phyloP scores from a whole-genome alignment of 768 basidiomycete genomes.

The Guyanaporus albipodus region DNA sequence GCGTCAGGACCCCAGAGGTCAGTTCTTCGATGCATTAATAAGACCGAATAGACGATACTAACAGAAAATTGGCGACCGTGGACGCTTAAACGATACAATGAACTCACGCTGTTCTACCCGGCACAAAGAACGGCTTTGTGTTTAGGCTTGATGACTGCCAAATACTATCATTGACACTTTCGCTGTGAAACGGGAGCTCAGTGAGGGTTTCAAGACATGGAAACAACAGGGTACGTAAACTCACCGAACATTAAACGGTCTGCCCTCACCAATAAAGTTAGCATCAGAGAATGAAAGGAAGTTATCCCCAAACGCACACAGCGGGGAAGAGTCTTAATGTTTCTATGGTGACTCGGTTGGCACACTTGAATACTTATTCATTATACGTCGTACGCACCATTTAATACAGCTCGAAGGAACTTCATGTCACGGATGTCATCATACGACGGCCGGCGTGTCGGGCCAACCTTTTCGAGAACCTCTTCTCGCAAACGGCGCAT shows the following conservation, averaged over 20 bases:
- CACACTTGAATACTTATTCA: no score
- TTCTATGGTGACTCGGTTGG: conserved; percentile 17
- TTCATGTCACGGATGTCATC: conserved; percentile 43
- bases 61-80: background rate
- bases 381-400: conserved; percentile 31
- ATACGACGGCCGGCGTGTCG: conserved; percentile 34
- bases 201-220: background rate
- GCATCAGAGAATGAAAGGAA: background rate
- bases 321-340: conserved; percentile 33
- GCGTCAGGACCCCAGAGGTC: conserved; percentile 39
- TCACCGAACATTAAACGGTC: conserved; percentile 34
- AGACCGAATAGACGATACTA: conserved; percentile 27
- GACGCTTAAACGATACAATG: background rate
- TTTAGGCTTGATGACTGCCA: conserved; percentile 21
- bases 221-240: background rate
- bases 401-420: conserved; percentile 41
- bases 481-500: conserved; percentile 40
- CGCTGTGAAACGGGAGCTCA: conserved; percentile 6
- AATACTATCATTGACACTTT: conserved; percentile 22
- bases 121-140: conserved; percentile 30
- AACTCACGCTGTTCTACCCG: conserved; percentile 21
- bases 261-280: conserved; percentile 2
- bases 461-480: conserved; percentile 37
- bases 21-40: conserved; percentile 36
- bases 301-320: conserved; percentile 19